Evolutionary conservation across 371 early-diverging fungal species (phyloP).

Genomic region (Rhizopus microsporus): DNA sequence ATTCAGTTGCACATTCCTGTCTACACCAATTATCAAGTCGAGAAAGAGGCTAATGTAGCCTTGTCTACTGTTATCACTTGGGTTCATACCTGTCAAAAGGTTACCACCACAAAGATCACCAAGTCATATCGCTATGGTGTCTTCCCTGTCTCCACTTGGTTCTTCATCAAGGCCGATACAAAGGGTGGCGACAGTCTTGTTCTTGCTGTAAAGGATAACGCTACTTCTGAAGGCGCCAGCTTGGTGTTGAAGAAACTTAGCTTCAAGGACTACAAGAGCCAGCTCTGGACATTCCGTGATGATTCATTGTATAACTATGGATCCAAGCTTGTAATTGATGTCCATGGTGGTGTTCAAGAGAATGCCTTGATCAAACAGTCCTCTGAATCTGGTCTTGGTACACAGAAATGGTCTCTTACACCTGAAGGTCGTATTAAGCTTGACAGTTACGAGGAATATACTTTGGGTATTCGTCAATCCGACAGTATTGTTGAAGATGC

Average conservation of each 20-base stretch:
- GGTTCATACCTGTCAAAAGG: constrained; percentile 24
- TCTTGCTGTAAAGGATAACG: constrained; percentile 28
- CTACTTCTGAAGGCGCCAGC: constrained; percentile 10
- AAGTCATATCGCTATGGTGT: constrained; percentile 26
- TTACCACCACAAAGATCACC: constrained; percentile 7
- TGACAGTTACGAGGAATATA: constrained; percentile 30
- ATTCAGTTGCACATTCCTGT: constrained; percentile 39
- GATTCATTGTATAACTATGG: constrained; percentile 58
- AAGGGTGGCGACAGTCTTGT: constrained; percentile 26
- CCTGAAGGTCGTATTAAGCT: constrained; percentile 38
- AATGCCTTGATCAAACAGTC: constrained; percentile 23
- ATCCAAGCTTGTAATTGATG: constrained; percentile 43
- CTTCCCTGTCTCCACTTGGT: constrained; percentile 41
- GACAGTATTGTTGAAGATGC: constrained; percentile 13
- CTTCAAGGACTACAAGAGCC: constrained; percentile 38
- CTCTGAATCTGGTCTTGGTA: constrained; percentile 25
- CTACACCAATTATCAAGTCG: constrained; percentile 26
- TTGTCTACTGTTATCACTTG: constrained; percentile 29
- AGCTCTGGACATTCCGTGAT: constrained; percentile 56
- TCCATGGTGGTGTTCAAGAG: constrained; percentile 26
- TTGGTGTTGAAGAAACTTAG: constrained; percentile 33
- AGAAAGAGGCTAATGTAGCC: constrained; percentile 29
- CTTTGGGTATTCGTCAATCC: constrained; percentile 26
- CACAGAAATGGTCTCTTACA: constrained; percentile 44
- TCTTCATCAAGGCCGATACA: constrained; percentile 39